phyloP scores from a whole-genome alignment of 306 rosid species.

The Prunus campanulata region DNA sequence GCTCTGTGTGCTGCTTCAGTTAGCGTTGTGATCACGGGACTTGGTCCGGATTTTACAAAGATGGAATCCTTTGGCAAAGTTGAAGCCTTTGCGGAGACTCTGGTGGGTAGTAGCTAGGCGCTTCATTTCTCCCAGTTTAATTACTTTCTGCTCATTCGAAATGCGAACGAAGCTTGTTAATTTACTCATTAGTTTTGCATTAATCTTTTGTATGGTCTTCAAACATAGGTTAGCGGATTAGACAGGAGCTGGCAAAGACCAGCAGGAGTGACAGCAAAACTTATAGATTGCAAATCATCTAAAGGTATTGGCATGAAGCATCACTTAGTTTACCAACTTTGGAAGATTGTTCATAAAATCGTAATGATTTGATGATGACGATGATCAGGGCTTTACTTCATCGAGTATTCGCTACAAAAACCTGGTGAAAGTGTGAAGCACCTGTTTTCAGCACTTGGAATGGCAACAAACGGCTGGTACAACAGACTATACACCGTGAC shows the following conservation, averaged over 20 bases:
- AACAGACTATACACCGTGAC: slow-evolving; percentile 85
- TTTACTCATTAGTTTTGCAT: neutral
- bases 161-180: neutral
- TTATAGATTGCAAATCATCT: slow-evolving; percentile 55
- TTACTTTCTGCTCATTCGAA: neutral
- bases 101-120: slow-evolving; percentile 36
- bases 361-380: neutral
- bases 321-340: neutral
- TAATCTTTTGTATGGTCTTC: neutral
- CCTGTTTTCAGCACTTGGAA: slow-evolving; percentile 79
- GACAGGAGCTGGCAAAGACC: slow-evolving; percentile 97
- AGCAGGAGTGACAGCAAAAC: slow-evolving; percentile 88
- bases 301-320: slow-evolving; percentile 42
- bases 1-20: slow-evolving; percentile 30
- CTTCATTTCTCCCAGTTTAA: neutral
- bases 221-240: slow-evolving; percentile 71
- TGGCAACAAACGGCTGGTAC: slow-evolving; percentile 88
- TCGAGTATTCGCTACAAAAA: slow-evolving; percentile 66
- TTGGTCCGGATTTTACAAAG: slow-evolving; percentile 88
- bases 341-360: neutral
- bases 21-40: slow-evolving; percentile 76
- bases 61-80: slow-evolving; percentile 97
- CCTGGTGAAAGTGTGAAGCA: slow-evolving; percentile 76
- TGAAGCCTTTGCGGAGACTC: slow-evolving; percentile 89
- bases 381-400: slow-evolving; percentile 70